Evolutionary conservation across 2,329 filamentous ascomycete genomes (phyloP).

Genomic region (Diaporthe australafricana): DNA sequence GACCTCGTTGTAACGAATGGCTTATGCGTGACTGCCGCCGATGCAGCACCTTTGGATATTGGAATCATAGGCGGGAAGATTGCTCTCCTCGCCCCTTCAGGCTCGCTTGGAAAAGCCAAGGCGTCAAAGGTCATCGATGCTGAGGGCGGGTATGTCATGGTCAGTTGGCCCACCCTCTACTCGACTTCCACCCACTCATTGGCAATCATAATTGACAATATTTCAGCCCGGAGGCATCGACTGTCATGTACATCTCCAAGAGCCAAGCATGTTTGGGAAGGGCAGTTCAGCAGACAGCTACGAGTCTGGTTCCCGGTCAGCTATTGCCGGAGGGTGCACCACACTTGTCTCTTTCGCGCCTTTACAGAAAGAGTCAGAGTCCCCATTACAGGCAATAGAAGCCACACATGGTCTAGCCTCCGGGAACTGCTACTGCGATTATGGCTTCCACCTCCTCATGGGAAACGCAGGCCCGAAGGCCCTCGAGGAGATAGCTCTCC

Average conservation of each 20-base stretch:
- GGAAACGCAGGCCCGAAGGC: conserved; percentile 56
- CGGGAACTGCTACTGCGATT: conserved; percentile 65
- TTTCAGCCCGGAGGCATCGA: conserved; percentile 53
- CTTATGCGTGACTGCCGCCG: conserved; percentile 55
- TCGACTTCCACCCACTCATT: background rate
- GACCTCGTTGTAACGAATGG: conserved; percentile 57
- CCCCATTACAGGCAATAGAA: conserved; percentile 57
- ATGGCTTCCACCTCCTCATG: conserved; percentile 65
- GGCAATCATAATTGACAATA: background rate
- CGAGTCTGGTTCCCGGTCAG: conserved; percentile 56
- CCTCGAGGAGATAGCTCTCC: conserved; percentile 52
- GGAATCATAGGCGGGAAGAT: conserved; percentile 57
- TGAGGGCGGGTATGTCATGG: conserved; percentile 56
- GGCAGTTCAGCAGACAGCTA: conserved; percentile 49
- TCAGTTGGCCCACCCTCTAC: conserved; percentile 20
- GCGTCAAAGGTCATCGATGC: conserved; percentile 53
- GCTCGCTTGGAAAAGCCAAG: conserved; percentile 45
- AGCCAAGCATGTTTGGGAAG: conserved; percentile 50
- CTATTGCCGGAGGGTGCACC: conserved; percentile 69
- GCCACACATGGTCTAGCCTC: conserved; percentile 58
- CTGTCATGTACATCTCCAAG: conserved; percentile 54
- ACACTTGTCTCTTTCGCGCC: conserved; percentile 69
- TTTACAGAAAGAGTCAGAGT: conserved; percentile 59
- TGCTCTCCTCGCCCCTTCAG: conserved; percentile 51
- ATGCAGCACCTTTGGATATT: conserved; percentile 54